Conservation (phyloP, 805 yeast genomes). For the Pichia occidentalis region DNA sequence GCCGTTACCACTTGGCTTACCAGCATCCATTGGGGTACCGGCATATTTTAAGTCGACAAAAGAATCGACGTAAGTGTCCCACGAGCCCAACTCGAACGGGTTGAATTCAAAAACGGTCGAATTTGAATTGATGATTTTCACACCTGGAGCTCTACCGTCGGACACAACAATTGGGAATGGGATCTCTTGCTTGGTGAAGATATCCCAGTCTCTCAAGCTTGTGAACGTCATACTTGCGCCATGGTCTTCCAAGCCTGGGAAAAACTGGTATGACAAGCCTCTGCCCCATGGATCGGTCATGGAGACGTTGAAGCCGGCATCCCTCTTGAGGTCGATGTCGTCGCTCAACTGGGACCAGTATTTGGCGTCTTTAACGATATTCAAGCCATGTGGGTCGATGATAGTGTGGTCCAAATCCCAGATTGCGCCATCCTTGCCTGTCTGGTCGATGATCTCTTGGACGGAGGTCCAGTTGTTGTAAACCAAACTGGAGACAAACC, state of each 20-base stretch:
- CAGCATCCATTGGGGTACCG: constrained; percentile 60
- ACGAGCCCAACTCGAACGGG: constrained; percentile 76
- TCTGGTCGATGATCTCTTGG: constrained; percentile 44
- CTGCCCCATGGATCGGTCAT: constrained; percentile 80
- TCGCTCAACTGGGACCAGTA: constrained; percentile 49
- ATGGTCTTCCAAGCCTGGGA: constrained; percentile 52
- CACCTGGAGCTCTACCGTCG: constrained; percentile 61
- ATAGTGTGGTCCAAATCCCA: constrained; percentile 69
- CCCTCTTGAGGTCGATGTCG: constrained; percentile 44
- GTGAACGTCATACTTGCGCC: constrained; percentile 59
- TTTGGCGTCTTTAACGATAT: constrained; percentile 43
- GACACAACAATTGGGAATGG: constrained; percentile 67
- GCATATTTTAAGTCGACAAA: constrained; percentile 64
- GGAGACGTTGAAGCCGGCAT: constrained; percentile 64
- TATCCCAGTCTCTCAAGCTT: constrained; percentile 52
- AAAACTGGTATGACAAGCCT: constrained; percentile 64
- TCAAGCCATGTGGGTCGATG: constrained; percentile 55
- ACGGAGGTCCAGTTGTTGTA: constrained; percentile 70
- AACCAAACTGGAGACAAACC: constrained; percentile 67
- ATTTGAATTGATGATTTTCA: constrained; percentile 49
- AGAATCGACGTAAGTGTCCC: constrained; percentile 70
- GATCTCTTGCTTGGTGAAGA: constrained; percentile 55
- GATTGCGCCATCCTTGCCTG: constrained; percentile 36
- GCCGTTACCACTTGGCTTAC: constrained; percentile 38
- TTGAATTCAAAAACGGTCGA: constrained; percentile 61